Evolutionary conservation across 345 rosid genomes (phyloP), one percentile per base, ranked within the genome.

Genomic region (Citrus maxima): DNA sequence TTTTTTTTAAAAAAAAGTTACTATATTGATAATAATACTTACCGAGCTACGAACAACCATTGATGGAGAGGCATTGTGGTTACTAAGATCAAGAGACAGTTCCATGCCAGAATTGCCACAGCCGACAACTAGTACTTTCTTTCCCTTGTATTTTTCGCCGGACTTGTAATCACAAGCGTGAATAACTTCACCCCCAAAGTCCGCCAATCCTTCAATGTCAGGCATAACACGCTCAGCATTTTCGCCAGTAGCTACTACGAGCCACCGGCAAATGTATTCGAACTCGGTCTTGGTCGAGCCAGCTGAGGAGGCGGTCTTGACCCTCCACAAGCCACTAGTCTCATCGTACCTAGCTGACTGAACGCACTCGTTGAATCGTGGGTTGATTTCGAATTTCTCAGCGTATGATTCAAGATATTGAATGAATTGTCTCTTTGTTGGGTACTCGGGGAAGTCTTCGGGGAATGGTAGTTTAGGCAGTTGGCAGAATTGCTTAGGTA

Each of bases 21-120:
- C 1, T 67, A 14, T 75, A 37, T 55, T 6, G 16, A 70, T 24
- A 21, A 86, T 24, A 21, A 86, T 46, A 46, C 93, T 89, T 87
- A 94, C 95, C 82, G 99, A 86, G 92, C 93, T 88, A 21, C 99
- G 88, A 70, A 93, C 87, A 40, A 96, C 98, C 94, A 96, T 85
- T 42, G 94, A 80, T 12, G 98, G 97, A 22, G 64, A 78, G 22
- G 97, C 98, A 74, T 85, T 70, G 82, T 96, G 84, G 67, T 96
- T 84, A 79, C 91, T 87, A 2, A 96, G 92, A 82, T 96, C 98
- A 73, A 96, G 97, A 67, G 99, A 92, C 59, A 96, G 82, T 64
- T 96, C 99, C 98, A 96, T 93, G 78, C 98, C 99, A 6, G 99
- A 96, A 82, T 96, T 96, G 6, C 99, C 99, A 75, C 97, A 89